These are phyloP conservation scores for Boletus tomentosulus DNA, from an alignment of 768 basidiomycete genomes.

Conservation along the genomic window DNA sequence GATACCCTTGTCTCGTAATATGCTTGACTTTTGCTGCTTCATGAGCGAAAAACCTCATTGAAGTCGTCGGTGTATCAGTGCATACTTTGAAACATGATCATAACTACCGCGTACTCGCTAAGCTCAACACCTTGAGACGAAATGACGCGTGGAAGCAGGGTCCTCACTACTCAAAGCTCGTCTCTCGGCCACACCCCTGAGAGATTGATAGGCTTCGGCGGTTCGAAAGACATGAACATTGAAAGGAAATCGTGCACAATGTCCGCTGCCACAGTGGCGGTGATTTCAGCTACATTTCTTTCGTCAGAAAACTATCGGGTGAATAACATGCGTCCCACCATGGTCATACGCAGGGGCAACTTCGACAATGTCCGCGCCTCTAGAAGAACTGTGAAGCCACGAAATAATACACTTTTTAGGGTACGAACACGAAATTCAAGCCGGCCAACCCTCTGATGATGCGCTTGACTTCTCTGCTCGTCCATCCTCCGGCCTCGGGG, in stretches of 20 bases:
- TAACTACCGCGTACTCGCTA: background rate
- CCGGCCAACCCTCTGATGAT: slow-evolving; percentile 77
- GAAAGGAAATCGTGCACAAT: slow-evolving; percentile 44
- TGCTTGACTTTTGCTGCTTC: background rate
- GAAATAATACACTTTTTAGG: background rate
- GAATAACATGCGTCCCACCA: slow-evolving; percentile 8
- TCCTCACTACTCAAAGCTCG: no score
- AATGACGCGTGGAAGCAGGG: no score
- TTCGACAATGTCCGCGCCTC: slow-evolving; percentile 24
- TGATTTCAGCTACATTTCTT: slow-evolving; percentile 32
- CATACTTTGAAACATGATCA: background rate
- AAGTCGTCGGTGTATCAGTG: background rate
- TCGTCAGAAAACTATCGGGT: slow-evolving; percentile 5
- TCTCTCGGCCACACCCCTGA: background rate
- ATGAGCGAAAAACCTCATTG: background rate
- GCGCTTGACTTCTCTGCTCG: slow-evolving; percentile 57
- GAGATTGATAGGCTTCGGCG: slow-evolving; percentile 8
- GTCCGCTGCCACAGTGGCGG: slow-evolving; percentile 41
- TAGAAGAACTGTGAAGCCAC: slow-evolving; percentile 2
- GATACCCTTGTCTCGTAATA: slow-evolving; percentile 26
- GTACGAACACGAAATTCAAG: slow-evolving; percentile 67
- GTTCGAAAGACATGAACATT: slow-evolving; percentile 31
- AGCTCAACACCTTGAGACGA: background rate
- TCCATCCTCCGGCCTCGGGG: no score
- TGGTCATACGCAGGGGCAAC: slow-evolving; percentile 28